Conservation (phyloP, 2,329 filamentous ascomycete species). For the Rutstroemia sp. region DNA sequence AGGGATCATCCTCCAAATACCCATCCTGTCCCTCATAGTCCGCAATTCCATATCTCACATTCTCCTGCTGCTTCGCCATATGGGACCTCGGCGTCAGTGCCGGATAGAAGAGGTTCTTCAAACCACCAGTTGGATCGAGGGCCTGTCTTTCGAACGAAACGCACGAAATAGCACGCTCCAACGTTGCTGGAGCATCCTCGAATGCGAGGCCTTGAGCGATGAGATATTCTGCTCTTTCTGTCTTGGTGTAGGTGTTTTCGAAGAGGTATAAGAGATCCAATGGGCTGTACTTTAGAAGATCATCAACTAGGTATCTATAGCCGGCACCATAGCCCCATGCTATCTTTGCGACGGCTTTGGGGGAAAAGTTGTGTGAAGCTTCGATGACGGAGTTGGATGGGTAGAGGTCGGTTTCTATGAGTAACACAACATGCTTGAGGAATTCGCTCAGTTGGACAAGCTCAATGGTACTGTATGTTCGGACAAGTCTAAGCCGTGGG, state of each 20-base stretch:
- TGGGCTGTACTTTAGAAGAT: conserved; percentile 25
- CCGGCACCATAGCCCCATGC: conserved; percentile 26
- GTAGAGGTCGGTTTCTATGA: conserved; percentile 25
- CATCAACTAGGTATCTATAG: conserved; percentile 19
- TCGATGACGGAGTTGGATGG: conserved; percentile 25
- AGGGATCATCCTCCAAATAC: conserved; percentile 3
- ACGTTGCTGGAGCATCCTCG: conserved; percentile 22
- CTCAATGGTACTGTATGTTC: conserved; percentile 23
- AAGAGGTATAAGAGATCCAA: conserved; percentile 23
- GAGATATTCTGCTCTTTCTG: conserved; percentile 22
- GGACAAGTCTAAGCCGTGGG: conserved; percentile 22
- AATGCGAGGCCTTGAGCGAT: conserved; percentile 19
- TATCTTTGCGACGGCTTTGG: conserved; percentile 19
- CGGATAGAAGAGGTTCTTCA: background rate
- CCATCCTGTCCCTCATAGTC: background rate
- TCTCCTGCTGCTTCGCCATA: background rate
- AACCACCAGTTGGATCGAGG: background rate
- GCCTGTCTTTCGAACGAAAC: background rate
- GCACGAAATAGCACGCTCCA: conserved; percentile 7
- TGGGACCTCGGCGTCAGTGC: background rate
- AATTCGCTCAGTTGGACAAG: conserved; percentile 26
- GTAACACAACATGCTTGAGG: conserved; percentile 22
- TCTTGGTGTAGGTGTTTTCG: conserved; percentile 25
- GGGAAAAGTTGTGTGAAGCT: conserved; percentile 22
- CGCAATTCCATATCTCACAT: conserved; percentile 3